A percentile compares a stretch with the other conserved stretches of the same genome.
These are phyloP conservation scores for Clitoria ternatea DNA, from an alignment of 306 rosid genomes.

Conservation along the genomic window DNA sequence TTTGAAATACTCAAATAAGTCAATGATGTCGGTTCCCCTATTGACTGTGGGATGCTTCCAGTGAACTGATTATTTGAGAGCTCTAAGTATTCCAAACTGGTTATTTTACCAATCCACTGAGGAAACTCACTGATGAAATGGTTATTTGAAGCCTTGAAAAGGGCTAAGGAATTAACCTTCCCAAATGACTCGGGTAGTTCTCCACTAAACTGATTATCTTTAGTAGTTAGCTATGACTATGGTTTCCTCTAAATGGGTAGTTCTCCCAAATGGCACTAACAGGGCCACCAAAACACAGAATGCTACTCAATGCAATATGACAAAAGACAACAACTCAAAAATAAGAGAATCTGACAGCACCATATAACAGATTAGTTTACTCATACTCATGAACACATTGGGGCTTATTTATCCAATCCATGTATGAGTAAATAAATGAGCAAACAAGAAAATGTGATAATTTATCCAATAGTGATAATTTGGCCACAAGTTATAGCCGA, in stretches of 20 bases:
- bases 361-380: too few relatives aligned
- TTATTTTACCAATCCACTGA: slow-evolving; percentile 67
- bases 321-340: too few relatives aligned
- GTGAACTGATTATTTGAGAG: slow-evolving; percentile 58
- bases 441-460: too few relatives aligned
- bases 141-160: slow-evolving; percentile 47
- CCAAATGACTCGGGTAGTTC: slow-evolving; percentile 49
- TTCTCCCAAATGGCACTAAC: too few relatives aligned
- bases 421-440: too few relatives aligned
- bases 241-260: too few relatives aligned
- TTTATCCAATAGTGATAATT: too few relatives aligned
- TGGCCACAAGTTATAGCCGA: slow-evolving; percentile 95
- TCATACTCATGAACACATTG: too few relatives aligned
- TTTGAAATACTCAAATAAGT: slow-evolving; percentile 44
- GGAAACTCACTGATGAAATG: slow-evolving; percentile 47
- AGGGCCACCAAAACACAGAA: too few relatives aligned
- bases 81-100: slow-evolving; percentile 50
- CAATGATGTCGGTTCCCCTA: slow-evolving; percentile 50
- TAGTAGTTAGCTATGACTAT: slow-evolving; percentile 14
- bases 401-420: too few relatives aligned
- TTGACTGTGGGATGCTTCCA: slow-evolving; percentile 54
- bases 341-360: too few relatives aligned
- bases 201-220: slow-evolving; percentile 49
- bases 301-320: too few relatives aligned
- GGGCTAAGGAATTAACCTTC: slow-evolving; percentile 40